These are phyloP conservation scores for Phalaenopsis aphrodite DNA, from an alignment of 106 monocot genomes.

Conservation along the genomic window DNA sequence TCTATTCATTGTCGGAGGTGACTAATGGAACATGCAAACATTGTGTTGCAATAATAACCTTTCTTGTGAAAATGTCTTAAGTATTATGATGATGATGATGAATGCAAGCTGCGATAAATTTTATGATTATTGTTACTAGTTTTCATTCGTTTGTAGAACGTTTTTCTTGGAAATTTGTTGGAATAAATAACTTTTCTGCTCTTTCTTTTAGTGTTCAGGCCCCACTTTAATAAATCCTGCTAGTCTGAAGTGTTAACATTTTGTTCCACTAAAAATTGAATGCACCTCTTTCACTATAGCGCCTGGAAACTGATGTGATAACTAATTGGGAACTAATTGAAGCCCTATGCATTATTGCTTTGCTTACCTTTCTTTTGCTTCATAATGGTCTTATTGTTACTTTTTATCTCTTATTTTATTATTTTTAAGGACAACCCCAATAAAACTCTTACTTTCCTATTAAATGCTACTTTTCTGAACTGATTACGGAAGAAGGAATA, in stretches of 20 bases:
- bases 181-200: not conserved
- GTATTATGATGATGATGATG: not conserved
- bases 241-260: not conserved
- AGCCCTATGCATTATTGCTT: not conserved
- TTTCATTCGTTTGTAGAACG: not conserved
- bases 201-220: not conserved
- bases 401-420: not conserved
- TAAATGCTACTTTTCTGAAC: not conserved
- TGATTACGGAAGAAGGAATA: not conserved
- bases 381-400: not conserved
- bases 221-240: not conserved
- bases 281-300: not conserved
- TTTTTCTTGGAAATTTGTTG: not conserved
- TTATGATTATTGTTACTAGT: not conserved
- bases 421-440: not conserved
- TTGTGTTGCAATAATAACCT: not conserved
- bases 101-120: not conserved
- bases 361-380: not conserved
- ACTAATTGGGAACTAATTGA: not conserved
- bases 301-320: not conserved
- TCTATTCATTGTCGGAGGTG: not conserved
- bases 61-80: not conserved
- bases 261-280: not conserved
- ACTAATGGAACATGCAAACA: not conserved
- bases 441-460: not conserved